Conservation (phyloP, 192 early-diverging fungal species). For the Chytriomyces confervae region DNA sequence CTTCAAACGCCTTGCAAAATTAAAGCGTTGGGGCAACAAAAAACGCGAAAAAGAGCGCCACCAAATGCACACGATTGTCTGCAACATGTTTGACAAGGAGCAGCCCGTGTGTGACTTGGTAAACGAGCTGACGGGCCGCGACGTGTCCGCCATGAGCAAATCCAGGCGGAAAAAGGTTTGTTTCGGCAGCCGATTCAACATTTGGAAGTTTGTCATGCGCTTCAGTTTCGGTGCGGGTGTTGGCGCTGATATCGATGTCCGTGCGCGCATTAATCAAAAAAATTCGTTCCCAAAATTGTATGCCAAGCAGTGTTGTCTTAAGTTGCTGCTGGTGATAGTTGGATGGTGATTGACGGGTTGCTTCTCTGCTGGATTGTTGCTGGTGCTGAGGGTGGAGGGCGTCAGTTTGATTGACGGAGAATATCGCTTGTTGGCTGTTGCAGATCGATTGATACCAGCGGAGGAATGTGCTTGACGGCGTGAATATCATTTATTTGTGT, state of each 20-base stretch:
- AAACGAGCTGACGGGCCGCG: not conserved
- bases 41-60: not conserved
- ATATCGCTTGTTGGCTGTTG: too few relatives aligned
- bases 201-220: constrained; percentile 6
- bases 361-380: too few relatives aligned
- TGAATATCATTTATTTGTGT: too few relatives aligned
- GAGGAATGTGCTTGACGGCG: too few relatives aligned
- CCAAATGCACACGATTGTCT: not conserved
- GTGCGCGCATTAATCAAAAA: not conserved
- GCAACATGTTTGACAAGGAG: not conserved
- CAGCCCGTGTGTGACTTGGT: not conserved
- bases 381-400: too few relatives aligned
- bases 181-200: not conserved
- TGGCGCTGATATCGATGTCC: not conserved
- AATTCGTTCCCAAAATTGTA: not conserved
- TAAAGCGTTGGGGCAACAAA: not conserved
- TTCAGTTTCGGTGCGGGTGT: not conserved
- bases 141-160: not conserved
- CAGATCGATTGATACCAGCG: too few relatives aligned
- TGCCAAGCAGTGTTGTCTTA: not conserved
- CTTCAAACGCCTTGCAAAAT: not conserved
- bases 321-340: not conserved
- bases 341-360: too few relatives aligned
- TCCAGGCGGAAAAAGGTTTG: not conserved
- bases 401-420: too few relatives aligned